Evolutionary conservation across 805 yeast species (phyloP).

Genomic region (Nakazawaea sp.): DNA sequence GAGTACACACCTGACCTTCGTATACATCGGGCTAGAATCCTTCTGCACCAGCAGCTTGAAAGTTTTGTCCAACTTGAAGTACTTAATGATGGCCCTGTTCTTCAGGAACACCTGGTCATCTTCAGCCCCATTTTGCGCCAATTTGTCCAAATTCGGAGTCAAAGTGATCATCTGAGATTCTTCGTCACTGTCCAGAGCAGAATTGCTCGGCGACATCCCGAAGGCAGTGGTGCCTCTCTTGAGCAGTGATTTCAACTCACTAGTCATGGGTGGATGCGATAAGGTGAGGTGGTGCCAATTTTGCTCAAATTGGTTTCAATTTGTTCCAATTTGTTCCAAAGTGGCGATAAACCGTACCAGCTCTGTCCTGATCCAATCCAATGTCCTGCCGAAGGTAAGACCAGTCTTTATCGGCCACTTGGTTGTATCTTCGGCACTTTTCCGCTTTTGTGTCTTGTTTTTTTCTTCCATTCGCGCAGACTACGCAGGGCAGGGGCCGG

Average conservation of each 20-base stretch:
- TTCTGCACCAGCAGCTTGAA: neutral
- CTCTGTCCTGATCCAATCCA: no score
- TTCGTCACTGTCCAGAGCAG: neutral
- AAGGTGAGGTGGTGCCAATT: no score
- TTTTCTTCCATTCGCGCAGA: no score
- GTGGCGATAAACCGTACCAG: no score
- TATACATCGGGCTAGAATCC: constrained; percentile 5
- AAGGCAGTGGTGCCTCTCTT: neutral
- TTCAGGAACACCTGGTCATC: neutral
- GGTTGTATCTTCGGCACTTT: no score
- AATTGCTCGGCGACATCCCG: neutral
- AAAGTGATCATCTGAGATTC: neutral
- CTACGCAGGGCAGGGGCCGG: neutral
- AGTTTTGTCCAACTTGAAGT: constrained; percentile 4
- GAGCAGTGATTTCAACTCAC: no score
- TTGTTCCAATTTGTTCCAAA: no score
- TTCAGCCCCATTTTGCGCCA: neutral
- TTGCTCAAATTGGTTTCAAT: no score
- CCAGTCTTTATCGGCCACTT: no score
- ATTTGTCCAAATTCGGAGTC: neutral
- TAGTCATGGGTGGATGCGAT: no score
- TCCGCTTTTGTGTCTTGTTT: no score
- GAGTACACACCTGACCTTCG: constrained; percentile 6
- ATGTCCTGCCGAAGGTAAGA: no score
- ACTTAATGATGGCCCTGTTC: constrained; percentile 3